Evolutionary conservation across 2,329 filamentous ascomycete species (phyloP).

Genomic region (Parastagonospora nodorum): DNA sequence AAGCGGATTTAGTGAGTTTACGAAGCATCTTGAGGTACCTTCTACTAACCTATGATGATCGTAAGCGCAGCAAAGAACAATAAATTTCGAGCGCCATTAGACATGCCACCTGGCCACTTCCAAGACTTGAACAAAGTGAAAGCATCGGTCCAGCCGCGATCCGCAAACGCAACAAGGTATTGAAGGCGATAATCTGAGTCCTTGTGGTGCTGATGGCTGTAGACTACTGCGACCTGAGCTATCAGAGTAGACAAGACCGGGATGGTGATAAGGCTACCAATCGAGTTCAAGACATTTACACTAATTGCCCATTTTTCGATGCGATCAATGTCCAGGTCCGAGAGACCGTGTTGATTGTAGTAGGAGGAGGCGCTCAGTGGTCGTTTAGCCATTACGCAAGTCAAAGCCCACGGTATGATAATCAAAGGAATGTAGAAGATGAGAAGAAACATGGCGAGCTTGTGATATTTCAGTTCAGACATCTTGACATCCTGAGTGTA

Average conservation of each 20-base stretch:
- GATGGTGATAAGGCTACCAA: neutral
- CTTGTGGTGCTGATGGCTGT: neutral
- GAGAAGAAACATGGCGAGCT: neutral
- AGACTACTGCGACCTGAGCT: neutral
- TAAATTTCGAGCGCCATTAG: neutral
- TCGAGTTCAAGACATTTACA: neutral
- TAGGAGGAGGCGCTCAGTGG: neutral
- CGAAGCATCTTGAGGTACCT: no score
- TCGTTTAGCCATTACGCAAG: neutral
- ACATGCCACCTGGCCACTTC: neutral
- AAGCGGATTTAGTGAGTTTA: neutral
- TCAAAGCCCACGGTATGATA: slow-evolving; percentile 1
- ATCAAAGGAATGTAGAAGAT: neutral
- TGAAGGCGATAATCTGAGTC: neutral
- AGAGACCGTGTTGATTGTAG: neutral
- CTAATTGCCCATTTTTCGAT: neutral
- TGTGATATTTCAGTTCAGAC: neutral
- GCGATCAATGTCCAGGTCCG: neutral
- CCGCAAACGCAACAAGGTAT: neutral
- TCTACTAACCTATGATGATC: neutral
- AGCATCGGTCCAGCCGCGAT: neutral
- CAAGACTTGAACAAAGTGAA: neutral
- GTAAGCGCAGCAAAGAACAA: neutral
- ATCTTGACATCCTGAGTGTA: no score
- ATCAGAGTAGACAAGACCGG: neutral